phyloP scores from a whole-genome alignment of 371 early-diverging fungal genomes.

The Actinomortierella ambigua region DNA sequence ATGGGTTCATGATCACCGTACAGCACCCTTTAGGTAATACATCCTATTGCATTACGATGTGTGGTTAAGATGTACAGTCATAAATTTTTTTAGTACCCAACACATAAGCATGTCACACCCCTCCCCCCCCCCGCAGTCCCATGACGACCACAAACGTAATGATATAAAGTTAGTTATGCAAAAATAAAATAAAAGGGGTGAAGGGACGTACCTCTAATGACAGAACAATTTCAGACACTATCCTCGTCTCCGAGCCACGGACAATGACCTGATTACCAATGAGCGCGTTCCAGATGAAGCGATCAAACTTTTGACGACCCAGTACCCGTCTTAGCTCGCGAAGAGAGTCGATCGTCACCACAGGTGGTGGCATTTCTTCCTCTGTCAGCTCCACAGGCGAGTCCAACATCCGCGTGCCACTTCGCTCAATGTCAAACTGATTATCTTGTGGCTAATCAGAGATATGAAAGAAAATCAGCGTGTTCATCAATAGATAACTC shows the following conservation, averaged over 20 bases:
- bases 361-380: background rate
- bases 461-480: no score
- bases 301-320: constrained; percentile 42
- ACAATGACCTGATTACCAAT: constrained; percentile 55
- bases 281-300: constrained; percentile 49
- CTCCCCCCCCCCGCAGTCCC: no score
- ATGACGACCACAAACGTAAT: no score
- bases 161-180: no score
- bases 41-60: constrained; percentile 18
- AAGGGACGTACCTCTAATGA: constrained; percentile 35
- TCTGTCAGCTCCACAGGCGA: constrained; percentile 1
- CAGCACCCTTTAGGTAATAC: constrained; percentile 39
- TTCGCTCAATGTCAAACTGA: no score
- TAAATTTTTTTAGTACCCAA: no score
- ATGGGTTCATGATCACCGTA: constrained; percentile 19
- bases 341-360: constrained; percentile 38
- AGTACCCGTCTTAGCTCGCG: constrained; percentile 36
- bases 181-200: background rate
- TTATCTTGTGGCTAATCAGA: no score
- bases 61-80: no score
- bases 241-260: constrained; percentile 35
- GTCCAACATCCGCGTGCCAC: background rate
- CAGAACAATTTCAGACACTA: constrained; percentile 40
- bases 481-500: no score
- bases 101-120: no score